Conservation (phyloP, 768 basidiomycete species). For the Leccinellum luteum region DNA sequence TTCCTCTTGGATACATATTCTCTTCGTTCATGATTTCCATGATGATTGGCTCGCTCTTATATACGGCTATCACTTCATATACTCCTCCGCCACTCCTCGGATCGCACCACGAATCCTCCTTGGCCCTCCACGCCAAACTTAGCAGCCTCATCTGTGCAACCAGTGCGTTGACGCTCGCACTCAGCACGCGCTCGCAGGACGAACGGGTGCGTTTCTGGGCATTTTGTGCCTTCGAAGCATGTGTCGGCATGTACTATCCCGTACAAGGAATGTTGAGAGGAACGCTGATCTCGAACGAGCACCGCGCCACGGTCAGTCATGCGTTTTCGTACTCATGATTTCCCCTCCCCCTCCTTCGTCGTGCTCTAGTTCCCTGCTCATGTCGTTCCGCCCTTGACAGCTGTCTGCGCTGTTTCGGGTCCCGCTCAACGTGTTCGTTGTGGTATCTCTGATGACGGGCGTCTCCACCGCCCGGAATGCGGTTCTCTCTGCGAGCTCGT, state of each 20-base stretch:
- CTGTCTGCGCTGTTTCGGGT: constrained; percentile 71
- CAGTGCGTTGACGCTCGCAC: constrained; percentile 54
- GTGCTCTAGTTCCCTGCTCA: background rate
- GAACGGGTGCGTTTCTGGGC: constrained; percentile 63
- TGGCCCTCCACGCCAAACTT: constrained; percentile 65
- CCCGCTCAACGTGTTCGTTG: constrained; percentile 72
- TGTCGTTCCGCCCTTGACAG: constrained; percentile 31
- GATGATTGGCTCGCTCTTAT: constrained; percentile 76
- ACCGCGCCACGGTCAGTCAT: constrained; percentile 65
- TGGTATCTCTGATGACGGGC: constrained; percentile 64
- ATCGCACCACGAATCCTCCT: constrained; percentile 34
- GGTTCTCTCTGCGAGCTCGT: constrained; percentile 57
- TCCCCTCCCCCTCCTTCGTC: background rate
- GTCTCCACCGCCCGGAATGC: constrained; percentile 60
- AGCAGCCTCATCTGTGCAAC: constrained; percentile 61
- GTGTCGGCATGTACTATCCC: constrained; percentile 79
- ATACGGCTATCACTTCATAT: constrained; percentile 49
- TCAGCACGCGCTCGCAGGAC: constrained; percentile 41
- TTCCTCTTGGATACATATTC: constrained; percentile 79
- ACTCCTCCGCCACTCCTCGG: constrained; percentile 19
- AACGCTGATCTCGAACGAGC: constrained; percentile 63
- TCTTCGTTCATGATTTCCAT: constrained; percentile 79
- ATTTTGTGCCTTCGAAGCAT: constrained; percentile 73
- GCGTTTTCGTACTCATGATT: background rate
- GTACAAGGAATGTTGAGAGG: constrained; percentile 74